Evolutionary conservation across 1,284 basidiomycete species (phyloP), one percentile per base, ranked within the genome.

Genomic region (Cryptococcus sp.): DNA sequence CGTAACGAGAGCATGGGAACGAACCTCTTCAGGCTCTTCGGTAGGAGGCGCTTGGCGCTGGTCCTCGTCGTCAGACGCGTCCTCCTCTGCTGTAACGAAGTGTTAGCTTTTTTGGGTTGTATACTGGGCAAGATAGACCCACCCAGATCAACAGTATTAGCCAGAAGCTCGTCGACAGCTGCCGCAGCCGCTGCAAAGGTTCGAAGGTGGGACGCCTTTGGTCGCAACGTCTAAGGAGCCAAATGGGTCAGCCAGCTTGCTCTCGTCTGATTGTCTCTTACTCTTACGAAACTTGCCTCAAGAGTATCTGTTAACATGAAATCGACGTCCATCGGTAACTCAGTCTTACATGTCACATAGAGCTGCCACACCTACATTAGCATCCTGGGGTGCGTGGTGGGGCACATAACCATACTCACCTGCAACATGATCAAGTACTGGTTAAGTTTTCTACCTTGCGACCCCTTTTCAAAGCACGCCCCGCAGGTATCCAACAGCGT

Each of bases 231-330:
- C 88, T 91, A 63, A 6, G n/a, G 37, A 50, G 3, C 33, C 46
- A 15, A 7, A n/a, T 45, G 15, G 16, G 40, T 45, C 20, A 45
- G 39, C 53, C 21, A 57, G 55, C 20, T 24, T 0, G 16, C 21
- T 48, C 28, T 46, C 33, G 13, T 18, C 6, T 44, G 13, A 50
- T 5, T 44, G 11, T 8, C 9, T 36, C 11, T 36, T 33, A 15
- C 60, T n/a, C n/a, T n/a, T n/a, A n/a, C n/a, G n/a, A 13, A 47
- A 57, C 78, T 66, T 64, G 89, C 89, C 79, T 98, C 94, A 12
- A 98, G 77, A 0, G 94, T 95, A 73, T 98, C 95, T 2, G 85
- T 85, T 9, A 97, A 77, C 91, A 97, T 95, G 73, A 97, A 98
- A 57, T 96, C 94, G 16, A 97, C 87, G 59, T 99, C 96, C 90